Evolutionary conservation across 1,284 basidiomycete species (phyloP), one percentile per base, ranked within the genome.

Genomic region (Ustilago nuda): DNA sequence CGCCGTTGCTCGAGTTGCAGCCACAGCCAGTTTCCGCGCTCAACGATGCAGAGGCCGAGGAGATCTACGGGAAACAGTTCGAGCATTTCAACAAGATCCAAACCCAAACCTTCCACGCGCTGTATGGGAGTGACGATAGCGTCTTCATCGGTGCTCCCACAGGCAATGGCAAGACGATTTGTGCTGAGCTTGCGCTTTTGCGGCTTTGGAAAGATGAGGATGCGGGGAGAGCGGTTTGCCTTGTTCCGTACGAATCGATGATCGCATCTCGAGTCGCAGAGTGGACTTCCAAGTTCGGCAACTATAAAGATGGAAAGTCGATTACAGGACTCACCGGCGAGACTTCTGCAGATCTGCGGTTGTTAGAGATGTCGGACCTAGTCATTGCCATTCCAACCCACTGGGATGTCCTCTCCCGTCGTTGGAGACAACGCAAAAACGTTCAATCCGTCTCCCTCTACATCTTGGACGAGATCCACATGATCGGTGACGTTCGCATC

Each of bases 231-330:
- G 95, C 95, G 0, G 94, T 98, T 1, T 98, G 95, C 86, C 92
- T 99, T 66, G 93, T 97, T 86, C 97, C 97, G 0, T 97, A 93
- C 86, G 94, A 95, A 78, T 94, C 96, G 79, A 97, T 99, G 93
- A 94, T 98, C 1, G 94, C 97, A 69, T 89, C 92, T 78, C 90
- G 95, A 1, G 92, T 96, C 0, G 88, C 89, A 27, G 95, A 97
- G 82, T 99, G 97, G 97, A 89, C 89, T 55, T 88, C 88, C 70
- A 98, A 95, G 87, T 98, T 99, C 78, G 89, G 90, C 8, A 84
- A 88, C 8, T 86, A 97, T 4, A 92, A 94, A 80, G 93, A 92
- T 11, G 93, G 93, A 35, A 98, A 98, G 88, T 92, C 94, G 87
- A 92, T 99, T 61, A 91, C 96, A 23, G 92, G 92, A 60, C 88